Conservation (phyloP, 2,329 filamentous ascomycete species). For the Apiospora saccharicola region DNA sequence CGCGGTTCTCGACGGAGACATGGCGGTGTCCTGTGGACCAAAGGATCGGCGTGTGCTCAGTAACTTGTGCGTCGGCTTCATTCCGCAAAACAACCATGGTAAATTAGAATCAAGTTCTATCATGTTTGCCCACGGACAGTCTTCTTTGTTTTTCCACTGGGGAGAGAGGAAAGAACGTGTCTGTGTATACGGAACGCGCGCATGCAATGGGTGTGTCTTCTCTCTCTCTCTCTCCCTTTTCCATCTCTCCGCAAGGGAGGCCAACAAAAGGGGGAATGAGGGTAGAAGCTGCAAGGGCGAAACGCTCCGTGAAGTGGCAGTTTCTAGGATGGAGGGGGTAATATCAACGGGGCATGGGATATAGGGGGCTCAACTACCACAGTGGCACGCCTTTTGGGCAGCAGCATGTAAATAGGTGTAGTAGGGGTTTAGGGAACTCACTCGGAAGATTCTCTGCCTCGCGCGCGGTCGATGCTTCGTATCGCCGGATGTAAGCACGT, state of each 20-base stretch:
- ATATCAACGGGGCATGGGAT: background rate
- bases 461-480: slow-evolving; percentile 67
- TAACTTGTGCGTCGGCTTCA: slow-evolving; percentile 51
- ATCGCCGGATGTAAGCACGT: slow-evolving; percentile 77
- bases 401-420: background rate
- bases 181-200: slow-evolving; percentile 1
- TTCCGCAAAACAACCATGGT: background rate
- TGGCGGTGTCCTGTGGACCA: slow-evolving; percentile 75
- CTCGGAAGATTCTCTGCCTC: slow-evolving; percentile 58
- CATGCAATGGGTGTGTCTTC: slow-evolving; percentile 8
- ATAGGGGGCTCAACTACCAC: background rate
- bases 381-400: background rate
- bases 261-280: background rate
- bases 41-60: slow-evolving; percentile 70
- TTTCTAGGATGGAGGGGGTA: background rate
- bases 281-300: slow-evolving; percentile 1
- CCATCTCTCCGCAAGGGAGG: background rate
- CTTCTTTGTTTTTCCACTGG: slow-evolving; percentile 31
- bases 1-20: slow-evolving; percentile 65
- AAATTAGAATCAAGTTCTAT: slow-evolving; percentile 14
- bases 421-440: slow-evolving; percentile 48
- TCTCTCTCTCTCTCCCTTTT: background rate
- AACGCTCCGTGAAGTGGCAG: slow-evolving; percentile 9
- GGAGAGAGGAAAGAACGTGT: slow-evolving; percentile 3
- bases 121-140: slow-evolving; percentile 26